Base-by-base conservation (phyloP, 164 flowering plant species). In the Aristolochia fimbriata region DNA sequence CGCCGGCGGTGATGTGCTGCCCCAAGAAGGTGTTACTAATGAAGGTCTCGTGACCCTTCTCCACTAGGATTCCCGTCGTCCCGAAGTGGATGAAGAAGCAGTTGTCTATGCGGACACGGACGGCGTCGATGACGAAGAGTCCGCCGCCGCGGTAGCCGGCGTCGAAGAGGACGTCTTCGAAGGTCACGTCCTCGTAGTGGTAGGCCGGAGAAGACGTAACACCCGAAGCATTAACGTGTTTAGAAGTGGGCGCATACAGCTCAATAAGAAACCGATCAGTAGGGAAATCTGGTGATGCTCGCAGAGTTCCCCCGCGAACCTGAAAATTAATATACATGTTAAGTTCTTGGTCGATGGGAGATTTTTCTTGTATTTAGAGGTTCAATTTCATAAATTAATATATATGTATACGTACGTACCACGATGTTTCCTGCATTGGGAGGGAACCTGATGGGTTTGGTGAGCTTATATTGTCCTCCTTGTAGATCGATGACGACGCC, bases 1-100 rank as follows among this genome's bases (percentile, higher is more conserved):
- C 81, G 0, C 97, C 97, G 52, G 87, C 88, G 2, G 97, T 93
- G 57, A 83, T 75, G 72, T 82, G 86, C 37, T 93, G 97, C 30
- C 99, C 99, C 17, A 93, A 77, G 75, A 79, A 93, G 57, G 91
- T 76, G 79, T 76, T 78, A 1, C 85, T 72, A 62, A 93, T 83
- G 76, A 74, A 80, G 67, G 97, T 83, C 60, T 89, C 97, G 62
- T 89, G 97, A 33, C 97, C 94, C 47, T 72, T 67, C 57, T 71
- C 71, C 62, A 85, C 91, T 3, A 70, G 55, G 47, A 89, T 77
- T 4, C 94, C 97, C 21, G 70, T 63, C 55, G 81, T 74, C 51
- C 70, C 65, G 77, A 83, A 89, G 66, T 79, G 90, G 15, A 83
- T 53, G 33, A 93, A 70, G 89, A 83, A 93, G 59, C 96, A 88